These are phyloP conservation scores for Fomitopsis pulvina DNA, from an alignment of 768 basidiomycete species.

Conservation along the genomic window DNA sequence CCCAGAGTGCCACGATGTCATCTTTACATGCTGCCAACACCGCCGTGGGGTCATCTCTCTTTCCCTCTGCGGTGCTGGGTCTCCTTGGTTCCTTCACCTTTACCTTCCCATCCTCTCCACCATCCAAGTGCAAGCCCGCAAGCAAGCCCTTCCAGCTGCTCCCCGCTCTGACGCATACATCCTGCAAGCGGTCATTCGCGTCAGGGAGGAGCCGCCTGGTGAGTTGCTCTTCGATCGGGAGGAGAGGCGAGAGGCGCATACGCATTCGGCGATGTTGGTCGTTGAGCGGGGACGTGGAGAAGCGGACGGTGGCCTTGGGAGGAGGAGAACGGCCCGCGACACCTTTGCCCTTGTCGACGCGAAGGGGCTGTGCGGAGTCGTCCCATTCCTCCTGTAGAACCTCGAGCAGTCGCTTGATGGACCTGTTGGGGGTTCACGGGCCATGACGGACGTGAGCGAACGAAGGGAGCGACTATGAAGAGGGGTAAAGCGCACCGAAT, in stretches of 20 bases:
- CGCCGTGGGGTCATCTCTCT: slow-evolving; percentile 38
- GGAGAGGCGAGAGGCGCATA: slow-evolving; percentile 42
- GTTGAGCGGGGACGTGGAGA: slow-evolving; percentile 23
- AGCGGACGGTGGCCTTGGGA: slow-evolving; percentile 23
- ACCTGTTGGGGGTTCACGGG: no score
- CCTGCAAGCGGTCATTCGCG: slow-evolving; percentile 11
- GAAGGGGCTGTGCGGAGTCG: slow-evolving; percentile 18
- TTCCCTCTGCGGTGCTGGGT: slow-evolving; percentile 16
- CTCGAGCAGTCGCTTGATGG: slow-evolving; percentile 51
- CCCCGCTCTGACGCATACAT: slow-evolving; percentile 43
- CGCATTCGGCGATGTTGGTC: slow-evolving; percentile 31
- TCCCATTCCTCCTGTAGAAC: slow-evolving; percentile 43
- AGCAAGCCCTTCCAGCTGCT: slow-evolving; percentile 52
- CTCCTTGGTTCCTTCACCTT: slow-evolving; percentile 16
- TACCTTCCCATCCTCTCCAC: not conserved
- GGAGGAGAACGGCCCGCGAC: slow-evolving; percentile 4
- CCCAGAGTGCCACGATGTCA: slow-evolving; percentile 62
- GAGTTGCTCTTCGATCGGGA: slow-evolving; percentile 49
- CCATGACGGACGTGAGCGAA: not conserved
- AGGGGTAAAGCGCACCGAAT: slow-evolving; percentile 38
- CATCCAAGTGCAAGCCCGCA: slow-evolving; percentile 8
- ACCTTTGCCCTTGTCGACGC: slow-evolving; percentile 22
- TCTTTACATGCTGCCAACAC: slow-evolving; percentile 46
- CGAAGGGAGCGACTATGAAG: not conserved
- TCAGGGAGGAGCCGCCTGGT: slow-evolving; percentile 45